Evolutionary conservation across 257 asterid species (phyloP).

Genomic region (Scutellaria barbata): DNA sequence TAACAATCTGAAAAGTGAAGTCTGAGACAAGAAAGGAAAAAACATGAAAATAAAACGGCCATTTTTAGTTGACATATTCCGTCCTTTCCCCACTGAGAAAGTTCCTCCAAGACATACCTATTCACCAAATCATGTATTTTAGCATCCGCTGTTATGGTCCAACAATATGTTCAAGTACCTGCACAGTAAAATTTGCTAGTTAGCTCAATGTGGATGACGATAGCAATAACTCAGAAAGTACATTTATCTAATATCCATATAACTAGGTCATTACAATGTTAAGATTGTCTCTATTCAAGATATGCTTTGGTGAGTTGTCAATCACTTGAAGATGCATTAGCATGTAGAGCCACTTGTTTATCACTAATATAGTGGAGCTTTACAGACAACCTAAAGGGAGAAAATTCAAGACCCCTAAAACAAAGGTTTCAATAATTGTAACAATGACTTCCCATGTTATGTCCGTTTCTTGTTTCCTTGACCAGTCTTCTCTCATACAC

Average conservation of each 20-base stretch:
- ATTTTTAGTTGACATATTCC: conserved; percentile 30
- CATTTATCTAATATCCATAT: conserved; percentile 8
- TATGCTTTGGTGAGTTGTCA: conserved; percentile 39
- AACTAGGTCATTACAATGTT: conserved; percentile 26
- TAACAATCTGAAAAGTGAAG: conserved; percentile 12
- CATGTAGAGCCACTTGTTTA: conserved; percentile 26
- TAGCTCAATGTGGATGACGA: conserved; percentile 18
- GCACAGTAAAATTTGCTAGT: conserved; percentile 34
- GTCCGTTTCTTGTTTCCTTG: conserved; percentile 19
- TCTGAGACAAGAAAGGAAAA: conserved; percentile 32
- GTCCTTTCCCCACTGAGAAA: conserved; percentile 27
- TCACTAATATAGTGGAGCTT: conserved; percentile 37
- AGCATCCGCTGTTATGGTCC: conserved; percentile 48
- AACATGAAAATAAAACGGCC: conserved; percentile 32
- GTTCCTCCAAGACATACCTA: conserved; percentile 44
- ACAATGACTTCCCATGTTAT: conserved; percentile 15
- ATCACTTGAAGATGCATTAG: conserved; percentile 38
- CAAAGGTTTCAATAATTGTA: conserved; percentile 20
- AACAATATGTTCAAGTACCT: conserved; percentile 73
- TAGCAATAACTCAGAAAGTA: background rate
- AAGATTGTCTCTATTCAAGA: conserved; percentile 23
- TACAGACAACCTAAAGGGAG: conserved; percentile 33
- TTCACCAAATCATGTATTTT: conserved; percentile 40
- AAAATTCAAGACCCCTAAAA: conserved; percentile 2
- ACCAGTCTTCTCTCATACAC: conserved; percentile 24